Conservation (phyloP, 192 early-diverging fungal genomes). For the Coemansia sp. region DNA sequence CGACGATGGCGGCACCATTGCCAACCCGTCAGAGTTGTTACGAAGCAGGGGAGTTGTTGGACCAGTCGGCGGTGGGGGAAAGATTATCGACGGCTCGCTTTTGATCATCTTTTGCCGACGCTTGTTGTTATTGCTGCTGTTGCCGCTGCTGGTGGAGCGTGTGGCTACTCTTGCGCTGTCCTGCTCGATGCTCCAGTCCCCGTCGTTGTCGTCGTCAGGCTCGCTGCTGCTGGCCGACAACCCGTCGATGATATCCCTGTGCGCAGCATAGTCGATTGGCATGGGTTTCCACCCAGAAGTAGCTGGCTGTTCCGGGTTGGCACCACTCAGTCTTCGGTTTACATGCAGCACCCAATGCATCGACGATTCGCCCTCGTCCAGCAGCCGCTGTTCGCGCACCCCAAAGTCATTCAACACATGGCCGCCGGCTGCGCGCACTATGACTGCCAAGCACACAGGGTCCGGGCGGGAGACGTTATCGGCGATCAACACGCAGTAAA, state of each 20-base stretch:
- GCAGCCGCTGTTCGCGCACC: conserved; percentile 9
- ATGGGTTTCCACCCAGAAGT: conserved; percentile 1
- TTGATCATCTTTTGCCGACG: conserved; percentile 3
- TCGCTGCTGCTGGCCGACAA: conserved; percentile 35
- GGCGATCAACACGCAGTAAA: conserved; percentile 24
- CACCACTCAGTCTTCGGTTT: not conserved
- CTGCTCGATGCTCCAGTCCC: conserved; percentile 32
- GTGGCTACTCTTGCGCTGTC: not conserved
- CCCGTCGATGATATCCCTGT: not conserved
- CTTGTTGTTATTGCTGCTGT: conserved; percentile 3
- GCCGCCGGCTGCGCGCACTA: conserved; percentile 36
- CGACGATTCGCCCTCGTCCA: not conserved
- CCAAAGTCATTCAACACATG: conserved; percentile 37
- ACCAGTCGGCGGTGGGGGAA: conserved; percentile 13
- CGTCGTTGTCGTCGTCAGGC: conserved; percentile 43
- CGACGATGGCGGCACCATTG: not conserved
- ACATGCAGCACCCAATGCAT: not conserved
- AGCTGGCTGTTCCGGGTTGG: not conserved
- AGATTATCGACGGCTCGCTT: conserved; percentile 23
- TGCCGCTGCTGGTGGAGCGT: not conserved
- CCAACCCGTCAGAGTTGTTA: conserved; percentile 3
- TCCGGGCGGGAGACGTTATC: conserved; percentile 13
- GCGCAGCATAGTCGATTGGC: not conserved
- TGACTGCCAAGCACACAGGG: conserved; percentile 15
- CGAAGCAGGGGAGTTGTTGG: not conserved